A percentile compares a stretch with the other conserved stretches of the same genome.
phyloP scores from a whole-genome alignment of 78 protist genomes.

The Dictyostelium purpureum region DNA sequence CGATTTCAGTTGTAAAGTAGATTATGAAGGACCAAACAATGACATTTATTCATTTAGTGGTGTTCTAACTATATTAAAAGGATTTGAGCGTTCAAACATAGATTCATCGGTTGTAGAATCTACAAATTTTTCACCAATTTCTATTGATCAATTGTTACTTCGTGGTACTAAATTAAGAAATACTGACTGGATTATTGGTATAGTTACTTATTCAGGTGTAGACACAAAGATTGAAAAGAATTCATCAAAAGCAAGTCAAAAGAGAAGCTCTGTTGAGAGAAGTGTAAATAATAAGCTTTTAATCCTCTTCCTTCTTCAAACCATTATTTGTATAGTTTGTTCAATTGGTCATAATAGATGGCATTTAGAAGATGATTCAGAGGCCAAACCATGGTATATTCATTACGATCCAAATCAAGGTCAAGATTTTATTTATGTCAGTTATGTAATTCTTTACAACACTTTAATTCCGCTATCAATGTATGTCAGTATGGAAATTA shows the following conservation, averaged over 20 bases:
- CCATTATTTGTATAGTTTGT: constrained; percentile 62
- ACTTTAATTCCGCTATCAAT: constrained; percentile 92
- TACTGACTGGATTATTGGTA: constrained; percentile 89
- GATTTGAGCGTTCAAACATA: neutral
- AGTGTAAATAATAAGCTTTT: constrained; percentile 59
- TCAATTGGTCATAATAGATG: constrained; percentile 71
- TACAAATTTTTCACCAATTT: constrained; percentile 25
- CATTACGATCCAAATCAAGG: neutral
- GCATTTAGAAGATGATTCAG: constrained; percentile 42
- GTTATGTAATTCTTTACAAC: constrained; percentile 93
- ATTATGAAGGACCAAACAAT: constrained; percentile 76
- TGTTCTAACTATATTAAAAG: constrained; percentile 53
- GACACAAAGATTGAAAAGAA: constrained; percentile 88
- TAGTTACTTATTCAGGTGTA: constrained; percentile 91
- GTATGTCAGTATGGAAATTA: constrained; percentile 94
- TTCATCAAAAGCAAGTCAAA: constrained; percentile 51
- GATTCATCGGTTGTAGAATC: neutral
- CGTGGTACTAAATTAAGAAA: constrained; percentile 87
- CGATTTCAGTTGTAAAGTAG: constrained; percentile 39
- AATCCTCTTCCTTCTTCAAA: constrained; percentile 37
- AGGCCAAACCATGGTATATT: constrained; percentile 37
- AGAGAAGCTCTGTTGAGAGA: constrained; percentile 49
- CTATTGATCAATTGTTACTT: constrained; percentile 30
- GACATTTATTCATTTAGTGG: constrained; percentile 68
- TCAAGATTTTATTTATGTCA: constrained; percentile 67